Evolutionary conservation across 345 rosid genomes (phyloP), one percentile per base, ranked within the genome.

Genomic region (Kernera saxatilis): DNA sequence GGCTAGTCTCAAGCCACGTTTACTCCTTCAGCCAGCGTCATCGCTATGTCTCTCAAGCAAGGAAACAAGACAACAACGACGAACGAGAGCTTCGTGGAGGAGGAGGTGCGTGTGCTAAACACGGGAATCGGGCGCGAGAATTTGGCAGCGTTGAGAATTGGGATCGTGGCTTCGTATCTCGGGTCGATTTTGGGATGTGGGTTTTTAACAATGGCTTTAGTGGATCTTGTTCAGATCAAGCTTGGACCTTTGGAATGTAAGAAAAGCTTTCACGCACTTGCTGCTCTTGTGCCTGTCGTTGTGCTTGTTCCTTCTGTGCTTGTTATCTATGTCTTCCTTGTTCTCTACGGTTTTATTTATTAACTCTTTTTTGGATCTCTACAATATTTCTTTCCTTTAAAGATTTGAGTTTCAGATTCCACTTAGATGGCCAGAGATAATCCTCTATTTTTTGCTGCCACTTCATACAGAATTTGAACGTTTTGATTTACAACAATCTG

Each of bases 151-250:
- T 70, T 90, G 54, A 66, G 87, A 37, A 71, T 57, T 0, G 96
- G 94, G 59, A 89, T 71, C 23, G 59, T 86, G n/a, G 81, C 79
- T 54, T 85, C 92, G 13, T 84, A 83, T 40, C 44, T 76, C 0
- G 98, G 95, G 11, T 92, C 98, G 62, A 84, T 84, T 71, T 73
- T 79, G 12, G 95, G 98, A 39, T 88, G 91, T 54, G 96, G 87
- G 79, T 88, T 85, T 78, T 68, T 90, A 82, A 88, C 72, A 78
- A 69, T 86, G 93, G 95, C 93, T 8, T 59, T 90, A 71, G 82
- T 86, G 66, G 77, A 84, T 64, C 69, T 92, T 82, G 88, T 92
- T 63, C 91, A 92, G 82, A 83, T 92, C 19, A 92, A 90, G 66
- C 78, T 88, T 73, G 98, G 98, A 53, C 74, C 77, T 52, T 71